Conservation (phyloP, 2,329 filamentous ascomycete genomes). For the Aureobasidium lini region DNA sequence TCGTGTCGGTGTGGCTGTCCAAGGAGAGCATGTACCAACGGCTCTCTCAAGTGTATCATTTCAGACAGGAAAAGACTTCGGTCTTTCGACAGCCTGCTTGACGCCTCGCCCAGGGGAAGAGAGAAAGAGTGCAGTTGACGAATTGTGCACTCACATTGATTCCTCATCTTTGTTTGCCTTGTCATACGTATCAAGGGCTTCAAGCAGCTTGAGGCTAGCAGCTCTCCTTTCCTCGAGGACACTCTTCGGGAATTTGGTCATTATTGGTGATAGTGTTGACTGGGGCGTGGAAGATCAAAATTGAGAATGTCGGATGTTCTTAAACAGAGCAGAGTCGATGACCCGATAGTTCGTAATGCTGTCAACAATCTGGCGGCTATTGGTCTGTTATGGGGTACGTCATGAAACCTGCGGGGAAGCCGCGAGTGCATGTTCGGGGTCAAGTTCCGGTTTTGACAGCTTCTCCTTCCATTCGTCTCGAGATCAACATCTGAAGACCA, state of each 20-base stretch:
- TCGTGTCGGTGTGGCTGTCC: too few species aligned
- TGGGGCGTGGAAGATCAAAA: not conserved
- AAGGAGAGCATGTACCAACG: too few species aligned
- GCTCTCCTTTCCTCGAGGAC: conserved; percentile 23
- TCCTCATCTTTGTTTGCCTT: not conserved
- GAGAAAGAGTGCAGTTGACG: too few species aligned
- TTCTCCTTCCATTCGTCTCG: not conserved
- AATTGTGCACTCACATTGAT: not conserved
- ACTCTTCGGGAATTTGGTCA: conserved; percentile 17
- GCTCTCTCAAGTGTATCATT: too few species aligned
- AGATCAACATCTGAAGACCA: not conserved
- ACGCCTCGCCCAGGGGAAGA: too few species aligned
- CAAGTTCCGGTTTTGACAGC: not conserved
- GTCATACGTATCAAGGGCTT: conserved; percentile 1
- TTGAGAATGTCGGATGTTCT: not conserved
- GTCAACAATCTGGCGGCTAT: not conserved
- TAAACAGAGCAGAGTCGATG: not conserved
- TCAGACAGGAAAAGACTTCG: too few species aligned
- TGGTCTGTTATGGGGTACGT: not conserved
- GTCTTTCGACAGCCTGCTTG: too few species aligned
- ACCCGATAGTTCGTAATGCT: not conserved
- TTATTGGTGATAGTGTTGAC: not conserved
- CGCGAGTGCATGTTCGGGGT: not conserved
- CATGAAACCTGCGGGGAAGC: conserved; percentile 4
- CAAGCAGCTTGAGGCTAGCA: conserved; percentile 1